phyloP scores from a whole-genome alignment of 306 rosid species.

The Corylus heterophylla region DNA sequence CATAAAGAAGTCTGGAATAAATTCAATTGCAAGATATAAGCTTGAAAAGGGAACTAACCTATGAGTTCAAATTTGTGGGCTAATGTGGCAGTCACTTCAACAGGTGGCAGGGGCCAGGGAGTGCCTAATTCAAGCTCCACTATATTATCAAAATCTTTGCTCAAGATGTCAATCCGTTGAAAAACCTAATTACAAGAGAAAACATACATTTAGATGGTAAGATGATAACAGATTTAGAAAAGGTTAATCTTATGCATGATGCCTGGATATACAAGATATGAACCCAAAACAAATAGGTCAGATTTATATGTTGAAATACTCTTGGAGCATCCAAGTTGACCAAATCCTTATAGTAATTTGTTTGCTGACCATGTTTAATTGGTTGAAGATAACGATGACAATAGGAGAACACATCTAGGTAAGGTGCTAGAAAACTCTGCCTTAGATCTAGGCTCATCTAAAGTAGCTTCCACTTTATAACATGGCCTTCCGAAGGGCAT shows the following conservation, averaged over 20 bases:
- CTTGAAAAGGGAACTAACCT: constrained; percentile 48
- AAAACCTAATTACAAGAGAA: constrained; percentile 58
- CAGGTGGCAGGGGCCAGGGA: constrained; percentile 89
- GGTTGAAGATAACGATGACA: neutral
- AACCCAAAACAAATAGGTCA: constrained; percentile 1
- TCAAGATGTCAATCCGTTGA: constrained; percentile 80
- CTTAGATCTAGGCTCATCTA: neutral
- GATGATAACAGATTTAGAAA: neutral
- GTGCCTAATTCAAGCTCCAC: constrained; percentile 81
- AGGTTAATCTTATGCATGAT: neutral
- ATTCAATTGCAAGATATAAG: neutral
- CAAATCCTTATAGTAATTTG: neutral
- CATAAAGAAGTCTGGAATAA: constrained; percentile 3
- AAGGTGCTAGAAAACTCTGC: neutral
- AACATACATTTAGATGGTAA: neutral
- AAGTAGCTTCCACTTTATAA: neutral
- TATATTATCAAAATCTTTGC: constrained; percentile 89
- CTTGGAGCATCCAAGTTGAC: neutral
- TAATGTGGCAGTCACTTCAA: constrained; percentile 77
- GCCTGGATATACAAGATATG: neutral
- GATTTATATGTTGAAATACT: neutral
- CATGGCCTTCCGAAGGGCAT: neutral
- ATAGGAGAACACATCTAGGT: neutral
- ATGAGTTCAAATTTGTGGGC: constrained; percentile 93
- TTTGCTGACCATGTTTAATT: neutral